Evolutionary conservation across 352 stramenopile genomes (phyloP), one percentile per base, ranked within the genome.

Genomic region (Peronosclerospora sorghi): DNA sequence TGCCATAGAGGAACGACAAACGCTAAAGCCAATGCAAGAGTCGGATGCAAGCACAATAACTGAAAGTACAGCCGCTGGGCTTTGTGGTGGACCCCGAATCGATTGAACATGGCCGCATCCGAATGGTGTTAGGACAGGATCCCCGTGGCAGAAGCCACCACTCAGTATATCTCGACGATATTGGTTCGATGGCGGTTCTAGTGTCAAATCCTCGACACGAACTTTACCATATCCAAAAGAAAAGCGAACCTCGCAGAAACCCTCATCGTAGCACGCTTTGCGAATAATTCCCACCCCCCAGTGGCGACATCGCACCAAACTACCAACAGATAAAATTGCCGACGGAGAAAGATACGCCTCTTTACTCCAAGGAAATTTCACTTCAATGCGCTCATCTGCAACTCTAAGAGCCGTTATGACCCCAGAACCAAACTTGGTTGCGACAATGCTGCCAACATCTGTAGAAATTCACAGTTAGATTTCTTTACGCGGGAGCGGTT

Each of bases 121-220:
- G 40, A 87, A 87, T 19, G 73, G 70, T 1, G 78, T 87, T 23
- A 73, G 29, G n/a, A 90, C 74, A 0, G 69, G 68, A 45, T 90
- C 78, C 4, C 68, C 61, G 4, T 76, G 44, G 12, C 48, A 54
- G 32, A 78, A 71, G 0, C 48, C 36, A 32, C 39, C 47, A 9
- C 50, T 27, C 23, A 64, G 50, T 18, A 68, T 41, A 24, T 56
- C 23, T 13, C 29, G 32, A n/a, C 55, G 62, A 8, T 37, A 42
- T 39, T 19, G 46, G 26, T 67, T 70, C 0, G 68, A 76, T 6
- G 62, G 68, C 6, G 51, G 68, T 49, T 77, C 70, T 1, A 55
- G 40, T 2, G 17, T 23, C 6, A 87, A 23, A 6, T 81, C 66
- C 17, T 73, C 48, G 7, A 85, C 75, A 12, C 60, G 59, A n/a